phyloP scores from a whole-genome alignment of 202 grass and related monocot genomes.

The Brachypodium distachyon region DNA sequence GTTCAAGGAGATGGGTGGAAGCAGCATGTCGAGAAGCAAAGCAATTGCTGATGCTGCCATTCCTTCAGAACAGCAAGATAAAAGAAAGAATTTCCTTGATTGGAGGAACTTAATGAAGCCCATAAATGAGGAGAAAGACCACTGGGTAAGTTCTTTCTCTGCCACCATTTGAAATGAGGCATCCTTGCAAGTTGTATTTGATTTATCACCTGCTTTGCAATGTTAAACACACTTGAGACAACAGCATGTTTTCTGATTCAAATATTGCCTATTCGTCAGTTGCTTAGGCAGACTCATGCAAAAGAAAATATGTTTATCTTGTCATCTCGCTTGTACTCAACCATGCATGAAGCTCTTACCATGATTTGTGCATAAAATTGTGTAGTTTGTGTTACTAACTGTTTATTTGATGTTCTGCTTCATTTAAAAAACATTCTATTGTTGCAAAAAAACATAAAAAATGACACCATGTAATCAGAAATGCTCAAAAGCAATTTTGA shows the following conservation, averaged over 20 bases:
- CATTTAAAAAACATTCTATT: neutral
- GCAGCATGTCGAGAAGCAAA: conserved; percentile 52
- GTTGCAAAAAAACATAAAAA: neutral
- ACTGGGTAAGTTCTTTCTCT: conserved; percentile 60
- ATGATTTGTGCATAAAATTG: neutral
- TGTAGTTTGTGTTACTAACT: neutral
- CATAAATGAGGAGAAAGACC: conserved; percentile 87
- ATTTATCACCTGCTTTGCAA: neutral
- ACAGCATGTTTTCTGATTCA: neutral
- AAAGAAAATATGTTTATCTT: neutral
- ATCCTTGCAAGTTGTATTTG: neutral
- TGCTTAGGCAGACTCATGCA: neutral
- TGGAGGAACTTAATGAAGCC: conserved; percentile 94
- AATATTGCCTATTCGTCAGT: neutral
- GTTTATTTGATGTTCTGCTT: neutral
- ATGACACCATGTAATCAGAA: neutral
- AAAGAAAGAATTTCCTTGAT: conserved; percentile 72
- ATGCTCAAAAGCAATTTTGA: neutral
- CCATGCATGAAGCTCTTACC: neutral
- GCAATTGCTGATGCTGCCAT: conserved; percentile 49
- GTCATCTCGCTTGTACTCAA: neutral
- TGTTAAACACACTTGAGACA: neutral
- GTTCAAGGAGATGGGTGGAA: conserved; percentile 95
- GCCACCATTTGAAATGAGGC: neutral
- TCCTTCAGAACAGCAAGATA: conserved; percentile 52